Evolutionary conservation across 768 basidiomycete genomes (phyloP).

Genomic region (Leccinum olivaceopallidum): DNA sequence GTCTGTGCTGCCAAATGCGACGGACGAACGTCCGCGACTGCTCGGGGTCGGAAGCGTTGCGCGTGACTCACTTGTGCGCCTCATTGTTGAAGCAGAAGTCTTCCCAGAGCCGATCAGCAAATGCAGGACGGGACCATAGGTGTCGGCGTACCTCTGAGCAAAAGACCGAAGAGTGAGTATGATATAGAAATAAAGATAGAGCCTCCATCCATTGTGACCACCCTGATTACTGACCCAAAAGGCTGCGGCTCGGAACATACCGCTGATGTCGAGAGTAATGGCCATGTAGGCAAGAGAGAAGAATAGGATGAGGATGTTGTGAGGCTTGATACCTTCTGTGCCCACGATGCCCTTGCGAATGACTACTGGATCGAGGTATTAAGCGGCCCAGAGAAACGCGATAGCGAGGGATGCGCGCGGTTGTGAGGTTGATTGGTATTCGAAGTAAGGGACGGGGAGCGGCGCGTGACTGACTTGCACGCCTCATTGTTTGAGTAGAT

Average conservation of each 20-base stretch:
- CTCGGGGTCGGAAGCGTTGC: too few relatives aligned
- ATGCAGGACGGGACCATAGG: too few relatives aligned
- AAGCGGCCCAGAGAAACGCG: slow-evolving; percentile 53
- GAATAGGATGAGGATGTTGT: slow-evolving; percentile 93
- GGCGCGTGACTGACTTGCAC: slow-evolving; percentile 4
- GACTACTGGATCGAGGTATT: slow-evolving; percentile 45
- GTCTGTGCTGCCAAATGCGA: too few relatives aligned
- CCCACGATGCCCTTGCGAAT: slow-evolving; percentile 82
- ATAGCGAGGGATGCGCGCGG: slow-evolving; percentile 54
- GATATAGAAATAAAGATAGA: slow-evolving; percentile 81
- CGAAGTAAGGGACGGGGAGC: slow-evolving; percentile 33
- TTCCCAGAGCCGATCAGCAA: too few relatives aligned
- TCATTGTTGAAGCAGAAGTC: too few relatives aligned
- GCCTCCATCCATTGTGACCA: slow-evolving; percentile 63
- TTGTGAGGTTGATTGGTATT: slow-evolving; percentile 49
- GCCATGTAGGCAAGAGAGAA: slow-evolving; percentile 92
- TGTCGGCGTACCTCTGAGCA: too few relatives aligned
- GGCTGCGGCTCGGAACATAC: slow-evolving; percentile 82
- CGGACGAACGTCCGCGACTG: too few relatives aligned
- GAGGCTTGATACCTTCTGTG: slow-evolving; percentile 76
- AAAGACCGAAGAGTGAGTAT: slow-evolving; percentile 60
- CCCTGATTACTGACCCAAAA: slow-evolving; percentile 87
- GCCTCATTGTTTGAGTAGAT: too few relatives aligned
- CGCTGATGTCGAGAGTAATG: slow-evolving; percentile 87
- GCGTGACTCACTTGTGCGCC: too few relatives aligned